These are phyloP conservation scores for Ogataea hybrid DNA, from an alignment of 1,139 yeast genomes.

Conservation along the genomic window DNA sequence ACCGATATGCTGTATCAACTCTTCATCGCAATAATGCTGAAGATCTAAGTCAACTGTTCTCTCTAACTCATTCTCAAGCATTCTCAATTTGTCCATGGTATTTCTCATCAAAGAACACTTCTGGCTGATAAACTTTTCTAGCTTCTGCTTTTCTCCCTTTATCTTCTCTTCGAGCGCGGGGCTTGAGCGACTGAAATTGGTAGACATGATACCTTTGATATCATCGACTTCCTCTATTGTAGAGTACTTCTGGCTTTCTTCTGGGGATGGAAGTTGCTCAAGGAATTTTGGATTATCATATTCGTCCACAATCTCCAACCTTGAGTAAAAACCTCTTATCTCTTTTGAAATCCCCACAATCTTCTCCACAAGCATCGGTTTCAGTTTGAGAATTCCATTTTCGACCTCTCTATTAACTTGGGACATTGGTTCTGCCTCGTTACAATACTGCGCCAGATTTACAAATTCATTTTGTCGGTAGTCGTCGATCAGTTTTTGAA, in stretches of 20 bases:
- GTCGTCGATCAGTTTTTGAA: constrained; percentile 22
- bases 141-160: constrained; percentile 18
- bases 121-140: constrained; percentile 13
- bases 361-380: constrained; percentile 28
- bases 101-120: constrained; percentile 13
- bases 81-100: constrained; percentile 13
- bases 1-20: constrained; percentile 20
- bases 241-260: constrained; percentile 20
- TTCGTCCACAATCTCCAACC: constrained; percentile 22
- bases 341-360: constrained; percentile 21
- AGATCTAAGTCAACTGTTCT: constrained; percentile 5
- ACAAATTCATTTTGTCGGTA: constrained; percentile 17
- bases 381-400: constrained; percentile 21
- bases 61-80: constrained; percentile 13
- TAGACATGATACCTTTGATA: constrained; percentile 26
- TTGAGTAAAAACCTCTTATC: constrained; percentile 22
- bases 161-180: constrained; percentile 23
- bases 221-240: constrained; percentile 22
- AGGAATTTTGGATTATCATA: constrained; percentile 19
- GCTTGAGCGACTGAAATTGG: constrained; percentile 27
- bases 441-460: constrained; percentile 20
- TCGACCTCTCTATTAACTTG: constrained; percentile 24
- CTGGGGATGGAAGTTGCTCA: constrained; percentile 24
- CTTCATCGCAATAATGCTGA: constrained; percentile 5
- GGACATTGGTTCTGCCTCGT: constrained; percentile 23